A percentile compares a stretch with the other conserved stretches of the same genome.
These are phyloP conservation scores for Euphorbia schlechtendalii DNA, from an alignment of 441 rosid genomes.

Conservation along the genomic window DNA sequence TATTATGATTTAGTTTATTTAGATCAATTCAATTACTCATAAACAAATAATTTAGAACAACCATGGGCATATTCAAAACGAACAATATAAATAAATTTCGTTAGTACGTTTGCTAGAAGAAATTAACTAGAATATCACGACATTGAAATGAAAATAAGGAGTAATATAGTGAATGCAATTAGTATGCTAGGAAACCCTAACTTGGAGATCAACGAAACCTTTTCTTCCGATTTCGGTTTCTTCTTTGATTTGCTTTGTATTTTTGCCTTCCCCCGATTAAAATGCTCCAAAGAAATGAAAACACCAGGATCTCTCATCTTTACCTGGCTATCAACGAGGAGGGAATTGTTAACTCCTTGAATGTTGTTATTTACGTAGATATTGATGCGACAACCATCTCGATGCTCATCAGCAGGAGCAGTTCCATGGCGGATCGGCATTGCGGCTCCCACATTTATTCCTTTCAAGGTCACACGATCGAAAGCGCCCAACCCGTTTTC, in stretches of 20 bases:
- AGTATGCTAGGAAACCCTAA: constrained; percentile 24
- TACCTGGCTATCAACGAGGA: constrained; percentile 47
- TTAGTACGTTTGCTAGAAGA: too few species aligned
- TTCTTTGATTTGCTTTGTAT: not conserved
- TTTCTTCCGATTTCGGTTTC: constrained; percentile 2
- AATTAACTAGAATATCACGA: not conserved
- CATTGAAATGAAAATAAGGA: constrained; percentile 1
- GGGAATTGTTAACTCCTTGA: constrained; percentile 54
- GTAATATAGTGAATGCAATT: constrained; percentile 15
- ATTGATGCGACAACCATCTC: constrained; percentile 56
- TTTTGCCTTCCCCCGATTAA: constrained; percentile 24
- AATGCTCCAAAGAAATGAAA: constrained; percentile 35
- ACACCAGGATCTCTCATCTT: constrained; percentile 65
- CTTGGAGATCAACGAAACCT: not conserved
- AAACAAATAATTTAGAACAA: too few species aligned
- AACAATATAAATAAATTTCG: too few species aligned
- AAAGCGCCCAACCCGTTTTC: constrained; percentile 21
- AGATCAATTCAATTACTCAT: too few species aligned
- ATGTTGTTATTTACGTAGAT: constrained; percentile 64
- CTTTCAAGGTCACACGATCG: constrained; percentile 40
- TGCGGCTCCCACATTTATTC: constrained; percentile 59
- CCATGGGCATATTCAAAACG: too few species aligned
- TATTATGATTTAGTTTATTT: too few species aligned
- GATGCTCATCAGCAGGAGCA: constrained; percentile 23
- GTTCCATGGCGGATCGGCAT: constrained; percentile 34